These are phyloP conservation scores for Trebouxia sp. DNA, from an alignment of 139 green algal genomes.

Conservation along the genomic window DNA sequence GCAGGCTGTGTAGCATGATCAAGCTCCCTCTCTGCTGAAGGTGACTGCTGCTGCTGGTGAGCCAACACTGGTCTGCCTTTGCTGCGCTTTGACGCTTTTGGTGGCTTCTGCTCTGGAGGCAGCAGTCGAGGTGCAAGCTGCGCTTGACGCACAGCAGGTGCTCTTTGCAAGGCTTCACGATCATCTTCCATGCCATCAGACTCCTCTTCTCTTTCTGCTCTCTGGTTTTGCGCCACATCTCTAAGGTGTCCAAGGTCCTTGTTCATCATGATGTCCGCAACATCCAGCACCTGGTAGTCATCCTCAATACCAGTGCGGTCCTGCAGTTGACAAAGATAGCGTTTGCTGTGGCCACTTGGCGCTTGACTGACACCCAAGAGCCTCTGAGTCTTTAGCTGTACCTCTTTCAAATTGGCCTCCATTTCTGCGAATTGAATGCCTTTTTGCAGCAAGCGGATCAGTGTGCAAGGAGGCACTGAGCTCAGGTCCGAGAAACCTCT, in stretches of 20 bases:
- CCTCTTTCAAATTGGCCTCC: slow-evolving; percentile 93
- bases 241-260: slow-evolving; percentile 68
- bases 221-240: slow-evolving; percentile 49
- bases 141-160: background rate
- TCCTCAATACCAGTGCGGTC: slow-evolving; percentile 77
- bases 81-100: background rate
- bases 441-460: slow-evolving; percentile 96
- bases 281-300: slow-evolving; percentile 82
- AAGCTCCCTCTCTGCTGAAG: background rate
- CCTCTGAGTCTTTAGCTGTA: slow-evolving; percentile 4
- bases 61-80: background rate
- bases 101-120: background rate
- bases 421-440: slow-evolving; percentile 97
- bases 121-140: background rate
- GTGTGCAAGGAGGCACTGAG: slow-evolving; percentile 85
- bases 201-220: slow-evolving; percentile 44
- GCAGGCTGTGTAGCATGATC: background rate
- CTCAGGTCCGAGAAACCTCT: slow-evolving; percentile 72
- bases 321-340: slow-evolving; percentile 44
- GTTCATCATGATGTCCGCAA: slow-evolving; percentile 87
- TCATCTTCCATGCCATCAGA: slow-evolving; percentile 44
- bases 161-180: background rate
- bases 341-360: background rate
- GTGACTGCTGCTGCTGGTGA: background rate
- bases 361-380: background rate